Percentiles rank a stretch among this genome's conserved stretches.
phyloP scores from a whole-genome alignment of 768 basidiomycete genomes.

The Psilocybe sp. region DNA sequence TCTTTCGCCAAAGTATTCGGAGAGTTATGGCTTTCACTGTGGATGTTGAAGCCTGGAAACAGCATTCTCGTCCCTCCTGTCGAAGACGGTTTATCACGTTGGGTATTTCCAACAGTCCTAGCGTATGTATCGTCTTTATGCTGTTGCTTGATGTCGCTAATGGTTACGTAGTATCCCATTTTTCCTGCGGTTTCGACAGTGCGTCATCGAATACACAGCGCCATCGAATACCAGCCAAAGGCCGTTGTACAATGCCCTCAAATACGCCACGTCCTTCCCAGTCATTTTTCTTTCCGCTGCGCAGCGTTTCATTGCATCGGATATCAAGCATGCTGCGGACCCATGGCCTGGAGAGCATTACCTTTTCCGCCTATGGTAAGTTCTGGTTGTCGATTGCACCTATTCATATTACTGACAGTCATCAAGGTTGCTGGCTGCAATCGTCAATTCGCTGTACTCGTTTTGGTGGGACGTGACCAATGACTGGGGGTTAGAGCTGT shows the following conservation, averaged over 20 bases:
- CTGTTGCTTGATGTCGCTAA: slow-evolving; percentile 1
- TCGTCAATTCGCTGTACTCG: slow-evolving; percentile 88
- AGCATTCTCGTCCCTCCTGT: slow-evolving; percentile 65
- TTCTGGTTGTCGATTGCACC: background rate
- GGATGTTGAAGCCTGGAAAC: slow-evolving; percentile 84
- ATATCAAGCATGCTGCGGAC: slow-evolving; percentile 44
- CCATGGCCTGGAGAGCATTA: slow-evolving; percentile 75
- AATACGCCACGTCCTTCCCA: slow-evolving; percentile 96
- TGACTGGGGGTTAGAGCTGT: slow-evolving; percentile 91
- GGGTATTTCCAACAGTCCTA: slow-evolving; percentile 83
- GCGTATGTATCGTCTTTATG: slow-evolving; percentile 49
- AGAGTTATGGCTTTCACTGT: slow-evolving; percentile 85
- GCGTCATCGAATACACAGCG: slow-evolving; percentile 76
- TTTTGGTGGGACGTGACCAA: slow-evolving; percentile 99
- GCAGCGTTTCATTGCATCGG: slow-evolving; percentile 69
- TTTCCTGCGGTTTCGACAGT: slow-evolving; percentile 90
- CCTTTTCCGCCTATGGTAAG: slow-evolving; percentile 82
- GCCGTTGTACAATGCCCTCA: slow-evolving; percentile 86
- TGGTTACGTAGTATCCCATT: slow-evolving; percentile 69
- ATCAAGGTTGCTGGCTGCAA: slow-evolving; percentile 76
- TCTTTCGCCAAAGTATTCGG: slow-evolving; percentile 97
- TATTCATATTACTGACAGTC: background rate
- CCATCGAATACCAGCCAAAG: slow-evolving; percentile 62
- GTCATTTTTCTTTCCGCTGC: slow-evolving; percentile 93
- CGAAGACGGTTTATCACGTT: slow-evolving; percentile 62